Percentiles rank a stretch among this genome's conserved stretches.
Conservation (phyloP, 164 flowering plant species). For the Macadamia tetraphylla region DNA sequence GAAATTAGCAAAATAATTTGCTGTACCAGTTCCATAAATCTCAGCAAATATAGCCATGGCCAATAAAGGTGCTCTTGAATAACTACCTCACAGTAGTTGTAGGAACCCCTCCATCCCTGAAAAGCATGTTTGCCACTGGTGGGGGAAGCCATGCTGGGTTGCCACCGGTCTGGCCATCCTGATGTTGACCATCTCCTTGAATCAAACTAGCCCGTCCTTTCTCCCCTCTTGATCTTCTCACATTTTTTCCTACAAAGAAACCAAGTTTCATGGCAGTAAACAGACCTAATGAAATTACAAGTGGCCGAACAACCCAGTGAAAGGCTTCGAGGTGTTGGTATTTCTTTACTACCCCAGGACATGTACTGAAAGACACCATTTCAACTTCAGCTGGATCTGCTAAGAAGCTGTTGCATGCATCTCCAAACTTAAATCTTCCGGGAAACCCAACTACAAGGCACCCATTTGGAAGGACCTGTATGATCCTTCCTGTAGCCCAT, state of each 20-base stretch:
- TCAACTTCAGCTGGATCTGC: slow-evolving; percentile 96
- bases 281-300: slow-evolving; percentile 63
- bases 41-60: not conserved
- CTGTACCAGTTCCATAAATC: not conserved
- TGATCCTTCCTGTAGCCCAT: slow-evolving; percentile 74
- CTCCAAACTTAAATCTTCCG: slow-evolving; percentile 46
- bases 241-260: slow-evolving; percentile 44
- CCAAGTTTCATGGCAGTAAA: slow-evolving; percentile 79
- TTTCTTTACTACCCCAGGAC: slow-evolving; percentile 55
- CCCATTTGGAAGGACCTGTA: slow-evolving; percentile 48
- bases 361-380: slow-evolving; percentile 50
- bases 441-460: slow-evolving; percentile 77
- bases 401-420: slow-evolving; percentile 30
- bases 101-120: slow-evolving; percentile 26
- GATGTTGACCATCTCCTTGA: slow-evolving; percentile 28
- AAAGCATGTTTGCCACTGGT: slow-evolving; percentile 53
- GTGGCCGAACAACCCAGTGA: slow-evolving; percentile 92
- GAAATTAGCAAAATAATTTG: not conserved
- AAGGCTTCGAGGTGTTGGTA: slow-evolving; percentile 91
- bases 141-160: slow-evolving; percentile 62
- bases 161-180: slow-evolving; percentile 35
- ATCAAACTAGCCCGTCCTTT: slow-evolving; percentile 14
- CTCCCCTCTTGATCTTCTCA: slow-evolving; percentile 39
- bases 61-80: not conserved
- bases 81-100: not conserved